Conservation (phyloP, 129 eudicot species). For the Heracleum sosnowskyi region DNA sequence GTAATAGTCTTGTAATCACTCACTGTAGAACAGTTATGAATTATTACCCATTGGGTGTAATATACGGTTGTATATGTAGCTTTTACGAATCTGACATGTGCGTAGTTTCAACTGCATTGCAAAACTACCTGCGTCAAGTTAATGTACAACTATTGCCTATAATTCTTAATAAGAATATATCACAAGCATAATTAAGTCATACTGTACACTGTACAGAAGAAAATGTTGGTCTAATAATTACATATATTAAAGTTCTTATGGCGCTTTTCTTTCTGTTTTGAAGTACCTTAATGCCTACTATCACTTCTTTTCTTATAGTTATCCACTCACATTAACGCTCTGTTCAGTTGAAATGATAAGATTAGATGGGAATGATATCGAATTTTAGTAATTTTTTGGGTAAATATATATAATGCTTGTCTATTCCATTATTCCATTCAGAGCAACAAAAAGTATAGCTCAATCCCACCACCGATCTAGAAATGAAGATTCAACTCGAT, state of each 20-base stretch:
- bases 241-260: background rate
- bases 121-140: background rate
- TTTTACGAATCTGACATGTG: background rate
- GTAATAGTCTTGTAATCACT: background rate
- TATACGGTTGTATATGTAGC: background rate
- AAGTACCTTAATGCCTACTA: background rate
- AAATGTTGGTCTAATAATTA: too few species aligned
- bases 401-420: too few species aligned
- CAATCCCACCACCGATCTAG: background rate
- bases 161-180: too few species aligned
- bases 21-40: background rate
- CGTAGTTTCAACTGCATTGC: background rate
- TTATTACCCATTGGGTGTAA: too few species aligned
- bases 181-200: background rate
- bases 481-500: too few species aligned
- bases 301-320: background rate
- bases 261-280: background rate
- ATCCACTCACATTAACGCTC: background rate
- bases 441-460: background rate
- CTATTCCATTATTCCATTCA: background rate
- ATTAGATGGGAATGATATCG: background rate
- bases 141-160: background rate
- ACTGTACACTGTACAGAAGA: background rate
- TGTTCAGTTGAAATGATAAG: background rate
- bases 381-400: background rate